Percentiles rank a stretch among this genome's conserved stretches.
Conservation (phyloP, 2,329 filamentous ascomycete species). For the Xylaria sp. region DNA sequence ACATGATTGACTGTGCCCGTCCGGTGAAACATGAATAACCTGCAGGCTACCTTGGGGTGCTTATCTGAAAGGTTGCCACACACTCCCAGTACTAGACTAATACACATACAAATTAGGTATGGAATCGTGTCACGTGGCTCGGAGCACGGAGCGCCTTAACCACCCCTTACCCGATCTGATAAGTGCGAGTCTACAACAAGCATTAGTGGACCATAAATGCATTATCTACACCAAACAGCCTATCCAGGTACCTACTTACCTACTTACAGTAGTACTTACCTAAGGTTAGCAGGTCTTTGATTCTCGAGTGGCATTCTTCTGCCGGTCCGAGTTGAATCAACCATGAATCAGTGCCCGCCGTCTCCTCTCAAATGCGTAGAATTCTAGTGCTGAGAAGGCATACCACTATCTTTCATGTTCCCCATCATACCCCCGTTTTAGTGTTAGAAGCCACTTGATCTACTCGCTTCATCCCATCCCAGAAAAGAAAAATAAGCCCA, state of each 20-base stretch:
- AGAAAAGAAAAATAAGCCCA: conserved; percentile 1
- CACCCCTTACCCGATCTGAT: conserved; percentile 28
- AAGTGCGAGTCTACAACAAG: conserved; percentile 30
- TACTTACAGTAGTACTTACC: background rate
- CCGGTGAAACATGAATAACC: background rate
- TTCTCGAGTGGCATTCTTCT: conserved; percentile 22
- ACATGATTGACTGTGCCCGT: conserved; percentile 3
- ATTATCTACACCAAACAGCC: conserved; percentile 10
- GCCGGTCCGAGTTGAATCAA: conserved; percentile 19
- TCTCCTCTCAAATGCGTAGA: conserved; percentile 14
- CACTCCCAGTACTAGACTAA: background rate
- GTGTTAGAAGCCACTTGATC: conserved; percentile 15
- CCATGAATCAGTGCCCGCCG: conserved; percentile 11
- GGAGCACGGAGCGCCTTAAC: conserved; percentile 23
- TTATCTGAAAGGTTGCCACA: background rate
- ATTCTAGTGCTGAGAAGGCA: conserved; percentile 10
- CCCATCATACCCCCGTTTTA: conserved; percentile 5
- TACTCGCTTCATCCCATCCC: background rate
- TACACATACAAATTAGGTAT: conserved; percentile 1
- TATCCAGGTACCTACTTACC: background rate
- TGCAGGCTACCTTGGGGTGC: no score
- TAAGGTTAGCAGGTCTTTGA: conserved; percentile 6
- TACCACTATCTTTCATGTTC: conserved; percentile 1
- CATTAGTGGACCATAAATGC: conserved; percentile 21
- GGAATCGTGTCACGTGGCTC: conserved; percentile 30